Conservation (phyloP, 768 basidiomycete species). For the Pholiota molesta region DNA sequence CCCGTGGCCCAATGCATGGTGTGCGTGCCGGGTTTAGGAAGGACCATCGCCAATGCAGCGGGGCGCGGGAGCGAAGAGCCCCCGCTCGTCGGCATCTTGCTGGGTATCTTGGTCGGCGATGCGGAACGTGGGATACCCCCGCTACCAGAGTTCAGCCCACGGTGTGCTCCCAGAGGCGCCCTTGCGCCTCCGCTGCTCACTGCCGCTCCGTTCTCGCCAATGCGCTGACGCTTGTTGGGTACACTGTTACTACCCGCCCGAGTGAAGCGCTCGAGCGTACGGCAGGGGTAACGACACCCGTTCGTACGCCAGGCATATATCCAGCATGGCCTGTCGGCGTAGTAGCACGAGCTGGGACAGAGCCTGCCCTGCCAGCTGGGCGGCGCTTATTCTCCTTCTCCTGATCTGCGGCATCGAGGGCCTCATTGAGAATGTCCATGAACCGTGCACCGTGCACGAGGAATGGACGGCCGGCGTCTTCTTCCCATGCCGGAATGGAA, state of each 20-base stretch:
- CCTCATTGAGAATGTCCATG: slow-evolving; percentile 76
- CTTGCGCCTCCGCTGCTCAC: slow-evolving; percentile 18
- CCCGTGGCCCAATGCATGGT: slow-evolving; percentile 61
- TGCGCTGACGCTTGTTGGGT: slow-evolving; percentile 65
- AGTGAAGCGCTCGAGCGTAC: slow-evolving; percentile 54
- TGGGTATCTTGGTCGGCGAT: slow-evolving; percentile 57
- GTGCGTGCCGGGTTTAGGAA: slow-evolving; percentile 54
- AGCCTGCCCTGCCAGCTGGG: slow-evolving; percentile 48
- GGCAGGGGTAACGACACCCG: slow-evolving; percentile 61
- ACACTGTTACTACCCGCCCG: slow-evolving; percentile 36
- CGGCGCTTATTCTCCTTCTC: slow-evolving; percentile 87
- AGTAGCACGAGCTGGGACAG: slow-evolving; percentile 63
- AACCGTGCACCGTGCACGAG: slow-evolving; percentile 85
- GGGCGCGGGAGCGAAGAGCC: slow-evolving; percentile 39
- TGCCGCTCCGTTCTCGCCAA: slow-evolving; percentile 40
- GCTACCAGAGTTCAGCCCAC: slow-evolving; percentile 36
- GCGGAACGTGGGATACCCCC: slow-evolving; percentile 30
- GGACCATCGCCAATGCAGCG: slow-evolving; percentile 44
- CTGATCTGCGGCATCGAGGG: slow-evolving; percentile 70
- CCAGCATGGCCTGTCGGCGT: slow-evolving; percentile 49
- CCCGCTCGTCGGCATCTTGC: slow-evolving; percentile 35
- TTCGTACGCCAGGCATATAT: slow-evolving; percentile 42
- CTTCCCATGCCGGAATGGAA: slow-evolving; percentile 87
- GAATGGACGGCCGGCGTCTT: slow-evolving; percentile 71
- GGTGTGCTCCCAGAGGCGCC: slow-evolving; percentile 45